A percentile compares a stretch with the other conserved stretches of the same genome.
Conservation (phyloP, 2,329 filamentous ascomycete species). For the Neodidymelliopsis sp. region DNA sequence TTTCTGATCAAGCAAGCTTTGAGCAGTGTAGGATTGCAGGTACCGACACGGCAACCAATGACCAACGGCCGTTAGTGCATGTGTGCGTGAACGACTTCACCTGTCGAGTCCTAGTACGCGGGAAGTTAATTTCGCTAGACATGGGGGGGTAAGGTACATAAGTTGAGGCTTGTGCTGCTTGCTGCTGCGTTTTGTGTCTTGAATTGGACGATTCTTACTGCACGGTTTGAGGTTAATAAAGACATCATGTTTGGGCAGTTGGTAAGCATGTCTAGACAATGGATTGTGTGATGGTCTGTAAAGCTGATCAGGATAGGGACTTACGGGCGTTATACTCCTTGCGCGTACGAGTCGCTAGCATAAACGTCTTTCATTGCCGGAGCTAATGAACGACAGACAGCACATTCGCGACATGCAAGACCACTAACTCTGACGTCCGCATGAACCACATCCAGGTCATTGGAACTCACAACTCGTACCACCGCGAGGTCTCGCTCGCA, state of each 20-base stretch:
- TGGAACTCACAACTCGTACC: slow-evolving; percentile 62
- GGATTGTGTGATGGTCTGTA: too few species aligned
- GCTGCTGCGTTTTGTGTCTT: slow-evolving; percentile 4
- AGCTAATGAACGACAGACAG: slow-evolving; percentile 23
- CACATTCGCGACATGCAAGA: slow-evolving; percentile 16
- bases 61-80: slow-evolving; percentile 13
- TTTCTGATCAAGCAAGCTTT: neutral
- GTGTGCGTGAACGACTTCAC: slow-evolving; percentile 19
- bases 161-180: slow-evolving; percentile 16
- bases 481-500: slow-evolving; percentile 54
- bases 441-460: slow-evolving; percentile 62
- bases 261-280: slow-evolving; percentile 16
- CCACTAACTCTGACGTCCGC: slow-evolving; percentile 44
- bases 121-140: neutral
- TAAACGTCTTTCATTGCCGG: neutral
- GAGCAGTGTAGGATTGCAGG: neutral
- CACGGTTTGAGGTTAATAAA: neutral
- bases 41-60: slow-evolving; percentile 19
- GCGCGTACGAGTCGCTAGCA: slow-evolving; percentile 20
- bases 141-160: slow-evolving; percentile 22
- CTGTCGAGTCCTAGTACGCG: slow-evolving; percentile 18
- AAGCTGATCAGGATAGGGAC: slow-evolving; percentile 22
- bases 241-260: slow-evolving; percentile 23
- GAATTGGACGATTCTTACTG: neutral
- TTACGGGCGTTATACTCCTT: slow-evolving; percentile 29